Conservation (phyloP, 1,139 yeast genomes). For the Barnettozyma hawaiiensis region DNA sequence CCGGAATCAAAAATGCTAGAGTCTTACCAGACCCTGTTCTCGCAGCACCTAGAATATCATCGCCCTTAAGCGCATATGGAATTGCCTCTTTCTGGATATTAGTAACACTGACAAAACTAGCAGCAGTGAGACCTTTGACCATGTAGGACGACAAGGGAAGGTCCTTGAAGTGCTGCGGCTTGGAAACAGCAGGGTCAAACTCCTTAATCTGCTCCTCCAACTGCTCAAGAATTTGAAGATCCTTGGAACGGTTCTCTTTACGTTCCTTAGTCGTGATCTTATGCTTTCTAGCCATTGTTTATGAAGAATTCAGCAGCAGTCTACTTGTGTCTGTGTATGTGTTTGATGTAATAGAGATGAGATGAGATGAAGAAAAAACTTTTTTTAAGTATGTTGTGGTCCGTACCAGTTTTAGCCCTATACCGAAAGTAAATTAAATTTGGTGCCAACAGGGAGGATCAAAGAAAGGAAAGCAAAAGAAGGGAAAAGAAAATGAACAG, state of each 20-base stretch:
- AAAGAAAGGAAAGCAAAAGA: no score
- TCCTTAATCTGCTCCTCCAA: constrained; percentile 46
- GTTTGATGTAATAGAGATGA: not conserved
- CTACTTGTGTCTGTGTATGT: not conserved
- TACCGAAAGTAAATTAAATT: no score
- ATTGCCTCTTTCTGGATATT: constrained; percentile 83
- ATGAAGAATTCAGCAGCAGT: not conserved
- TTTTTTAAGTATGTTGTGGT: constrained; percentile 5
- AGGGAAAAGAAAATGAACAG: not conserved
- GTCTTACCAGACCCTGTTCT: constrained; percentile 97
- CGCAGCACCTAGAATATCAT: constrained; percentile 89
- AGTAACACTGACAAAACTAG: constrained; percentile 69
- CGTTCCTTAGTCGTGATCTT: constrained; percentile 37
- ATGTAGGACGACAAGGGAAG: constrained; percentile 71
- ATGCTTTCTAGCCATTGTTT: constrained; percentile 38
- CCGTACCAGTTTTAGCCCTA: constrained; percentile 1
- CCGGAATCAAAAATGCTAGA: constrained; percentile 82
- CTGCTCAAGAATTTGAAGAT: constrained; percentile 40
- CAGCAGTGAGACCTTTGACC: constrained; percentile 63
- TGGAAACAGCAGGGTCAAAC: constrained; percentile 38
- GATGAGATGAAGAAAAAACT: constrained; percentile 3
- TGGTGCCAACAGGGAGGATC: not conserved
- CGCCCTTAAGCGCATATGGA: constrained; percentile 70
- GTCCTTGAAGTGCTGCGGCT: constrained; percentile 48
- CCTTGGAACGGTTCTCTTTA: constrained; percentile 35